Conservation (phyloP, 2,329 filamentous ascomycete genomes). For the Colletotrichum sp. region DNA sequence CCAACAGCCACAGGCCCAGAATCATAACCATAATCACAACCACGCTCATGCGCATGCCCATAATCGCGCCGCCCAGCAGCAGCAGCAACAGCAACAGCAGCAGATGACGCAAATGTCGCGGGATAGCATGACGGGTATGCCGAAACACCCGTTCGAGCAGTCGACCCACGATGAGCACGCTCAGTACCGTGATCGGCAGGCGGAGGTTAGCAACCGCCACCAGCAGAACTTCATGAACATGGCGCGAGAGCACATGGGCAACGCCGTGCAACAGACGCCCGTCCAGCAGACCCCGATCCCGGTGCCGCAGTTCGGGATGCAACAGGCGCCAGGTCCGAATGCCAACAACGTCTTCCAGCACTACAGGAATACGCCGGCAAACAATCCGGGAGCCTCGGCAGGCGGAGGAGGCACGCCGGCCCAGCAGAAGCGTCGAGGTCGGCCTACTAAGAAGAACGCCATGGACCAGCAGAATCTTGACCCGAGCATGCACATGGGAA, state of each 20-base stretch:
- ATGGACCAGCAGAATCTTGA: slow-evolving; percentile 12
- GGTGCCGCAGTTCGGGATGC: slow-evolving; percentile 24
- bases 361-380: slow-evolving; percentile 11
- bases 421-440: slow-evolving; percentile 18
- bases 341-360: slow-evolving; percentile 15
- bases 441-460: slow-evolving; percentile 15
- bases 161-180: slow-evolving; percentile 20
- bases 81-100: slow-evolving; percentile 11
- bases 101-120: slow-evolving; percentile 21
- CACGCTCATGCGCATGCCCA: neutral
- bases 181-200: slow-evolving; percentile 20
- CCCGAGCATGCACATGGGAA: slow-evolving; percentile 14
- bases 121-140: slow-evolving; percentile 12
- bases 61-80: slow-evolving; percentile 6
- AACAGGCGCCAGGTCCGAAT: neutral
- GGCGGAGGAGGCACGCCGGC: slow-evolving; percentile 7
- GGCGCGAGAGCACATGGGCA: slow-evolving; percentile 17
- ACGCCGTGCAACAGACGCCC: slow-evolving; percentile 12
- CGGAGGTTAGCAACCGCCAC: slow-evolving; percentile 3
- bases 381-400: neutral
- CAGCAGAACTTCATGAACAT: slow-evolving; percentile 13
- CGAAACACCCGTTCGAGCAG: slow-evolving; percentile 22
- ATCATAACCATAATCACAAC: slow-evolving; percentile 3
- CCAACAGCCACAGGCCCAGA: slow-evolving; percentile 4
- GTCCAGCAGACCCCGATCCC: slow-evolving; percentile 23